Base-by-base conservation (phyloP, 1,139 yeast genomes). In the Suhomyces chickasaworum region DNA sequence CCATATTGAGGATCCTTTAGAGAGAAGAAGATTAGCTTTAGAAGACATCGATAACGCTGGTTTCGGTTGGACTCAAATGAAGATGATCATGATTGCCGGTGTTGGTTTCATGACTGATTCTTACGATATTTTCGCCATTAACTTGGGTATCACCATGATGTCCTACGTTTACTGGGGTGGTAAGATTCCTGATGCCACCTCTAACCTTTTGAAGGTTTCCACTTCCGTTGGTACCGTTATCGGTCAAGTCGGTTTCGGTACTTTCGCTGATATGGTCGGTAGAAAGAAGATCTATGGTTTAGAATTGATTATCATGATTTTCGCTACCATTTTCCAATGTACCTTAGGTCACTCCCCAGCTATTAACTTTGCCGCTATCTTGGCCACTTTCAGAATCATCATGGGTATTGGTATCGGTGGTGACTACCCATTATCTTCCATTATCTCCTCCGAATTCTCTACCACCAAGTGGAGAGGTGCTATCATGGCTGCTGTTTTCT, bases 381-480 rank as follows among this genome's bases (percentile, higher is more conserved):
- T 88, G 53, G 70, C 84, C n/a, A 82, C 85, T 57, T 83, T 82
- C 69, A 84, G 96, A 80, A 83, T 88, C 54, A 63, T 87, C 52
- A 84, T 84, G 89, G 96, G 96, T 75, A 84, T 93, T 60, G 99
- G 99, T 83, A 95, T 93, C 61, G 99, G 99, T 75, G 99, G 98
- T 79, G 99, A 93, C 73, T 93, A 93, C 72, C 99, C 99, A 59
- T 82, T 93, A 70, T 90, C 98, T 37, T 93, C 98, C 36, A 86
- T 88, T 67, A 88, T 88, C 58, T 85, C 95, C 9, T 84, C 96
- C 44, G 96, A 88, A 73, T 88, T 88, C 61, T 80, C 96, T 31
- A 86, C 95, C 49, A 88, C 95, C 58, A 88, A 86, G 68, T 88
- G 95, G 95, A 86, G 96, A 84, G 96, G 96, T 76, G 95, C 96